Conservation (phyloP, 140 eudicot species). For the Erigeron philadelphicus region DNA sequence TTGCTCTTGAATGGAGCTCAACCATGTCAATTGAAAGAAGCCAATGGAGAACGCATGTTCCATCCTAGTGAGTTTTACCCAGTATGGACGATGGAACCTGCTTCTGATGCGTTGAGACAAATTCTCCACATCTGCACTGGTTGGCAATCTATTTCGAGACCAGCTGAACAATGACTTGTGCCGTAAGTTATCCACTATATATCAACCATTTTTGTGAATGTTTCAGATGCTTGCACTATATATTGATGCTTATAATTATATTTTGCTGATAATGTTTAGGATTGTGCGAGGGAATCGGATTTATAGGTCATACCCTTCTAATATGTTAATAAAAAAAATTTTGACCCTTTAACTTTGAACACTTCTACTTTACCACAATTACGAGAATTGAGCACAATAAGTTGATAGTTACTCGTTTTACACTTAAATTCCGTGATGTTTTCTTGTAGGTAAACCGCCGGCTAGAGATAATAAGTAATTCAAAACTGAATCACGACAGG, state of each 20-base stretch:
- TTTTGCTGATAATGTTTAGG: not conserved
- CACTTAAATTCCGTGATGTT: no score
- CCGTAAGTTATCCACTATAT: not conserved
- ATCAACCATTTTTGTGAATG: not conserved
- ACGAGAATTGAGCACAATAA: no score
- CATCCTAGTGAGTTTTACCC: constrained; percentile 62
- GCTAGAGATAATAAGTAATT: no score
- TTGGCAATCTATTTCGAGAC: constrained; percentile 22
- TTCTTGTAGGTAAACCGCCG: no score
- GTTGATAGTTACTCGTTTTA: no score
- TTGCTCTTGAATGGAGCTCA: constrained; percentile 31
- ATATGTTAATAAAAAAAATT: no score
- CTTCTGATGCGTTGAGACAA: constrained; percentile 58
- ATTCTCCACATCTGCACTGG: constrained; percentile 16
- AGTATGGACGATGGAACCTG: constrained; percentile 50
- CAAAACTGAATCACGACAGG: no score
- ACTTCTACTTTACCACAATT: no score
- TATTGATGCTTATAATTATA: not conserved
- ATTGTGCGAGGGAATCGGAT: no score
- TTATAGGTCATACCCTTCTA: no score
- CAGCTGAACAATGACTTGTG: not conserved
- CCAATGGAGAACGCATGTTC: constrained; percentile 40
- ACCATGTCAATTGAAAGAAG: constrained; percentile 22
- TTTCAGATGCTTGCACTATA: constrained; percentile 19
- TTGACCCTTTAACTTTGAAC: no score